Evolutionary conservation across 2,329 filamentous ascomycete species (phyloP).

Genomic region (Cladosporium cucumerinum): DNA sequence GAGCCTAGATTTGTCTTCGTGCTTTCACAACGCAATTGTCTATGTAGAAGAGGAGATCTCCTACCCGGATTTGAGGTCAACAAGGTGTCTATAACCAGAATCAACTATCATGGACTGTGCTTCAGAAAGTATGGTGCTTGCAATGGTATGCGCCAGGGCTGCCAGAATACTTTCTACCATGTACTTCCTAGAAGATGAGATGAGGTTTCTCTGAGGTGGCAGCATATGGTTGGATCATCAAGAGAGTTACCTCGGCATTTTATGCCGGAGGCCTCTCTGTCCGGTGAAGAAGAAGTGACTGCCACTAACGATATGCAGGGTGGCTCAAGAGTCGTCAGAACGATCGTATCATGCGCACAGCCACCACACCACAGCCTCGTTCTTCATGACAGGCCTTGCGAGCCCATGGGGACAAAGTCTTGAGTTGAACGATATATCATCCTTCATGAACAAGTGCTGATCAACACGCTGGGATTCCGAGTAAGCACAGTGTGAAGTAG

Average conservation of each 20-base stretch:
- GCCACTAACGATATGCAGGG: constrained; percentile 10
- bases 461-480: background rate
- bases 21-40: background rate
- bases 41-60: background rate
- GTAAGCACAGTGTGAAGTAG: background rate
- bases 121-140: background rate
- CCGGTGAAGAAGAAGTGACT: background rate
- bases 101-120: background rate
- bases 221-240: background rate
- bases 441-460: background rate
- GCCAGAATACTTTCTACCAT: background rate
- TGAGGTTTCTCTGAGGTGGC: background rate
- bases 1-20: background rate
- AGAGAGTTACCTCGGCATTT: background rate
- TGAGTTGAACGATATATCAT: background rate
- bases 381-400: background rate
- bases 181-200: background rate
- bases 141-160: no score
- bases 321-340: background rate
- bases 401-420: background rate
- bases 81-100: background rate
- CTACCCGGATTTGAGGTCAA: background rate
- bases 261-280: background rate
- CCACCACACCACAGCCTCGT: background rate
- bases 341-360: constrained; percentile 4